These are phyloP conservation scores for Plicaturopsis crispa DNA, from an alignment of 768 basidiomycete genomes.

Conservation along the genomic window DNA sequence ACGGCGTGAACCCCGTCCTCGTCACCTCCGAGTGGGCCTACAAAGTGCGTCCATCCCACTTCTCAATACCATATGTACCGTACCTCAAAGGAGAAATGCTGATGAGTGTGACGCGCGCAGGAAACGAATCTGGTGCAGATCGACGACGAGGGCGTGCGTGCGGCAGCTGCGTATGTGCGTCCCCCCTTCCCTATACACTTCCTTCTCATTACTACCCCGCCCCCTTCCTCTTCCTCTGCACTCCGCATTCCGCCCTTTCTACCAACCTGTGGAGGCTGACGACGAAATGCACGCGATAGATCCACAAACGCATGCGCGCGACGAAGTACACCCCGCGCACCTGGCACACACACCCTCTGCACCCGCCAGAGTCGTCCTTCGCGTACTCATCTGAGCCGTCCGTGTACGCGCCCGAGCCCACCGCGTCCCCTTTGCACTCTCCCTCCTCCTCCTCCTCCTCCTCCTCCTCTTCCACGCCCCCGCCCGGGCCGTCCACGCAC, in stretches of 20 bases:
- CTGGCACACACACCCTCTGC: slow-evolving; percentile 68
- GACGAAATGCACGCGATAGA: slow-evolving; percentile 38
- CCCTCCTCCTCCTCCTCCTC: no score
- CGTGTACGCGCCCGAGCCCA: no score
- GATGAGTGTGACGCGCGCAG: slow-evolving; percentile 22
- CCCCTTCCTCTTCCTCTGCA: slow-evolving; percentile 3
- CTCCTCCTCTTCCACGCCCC: no score
- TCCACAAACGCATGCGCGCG: slow-evolving; percentile 44
- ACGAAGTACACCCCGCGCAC: slow-evolving; percentile 74
- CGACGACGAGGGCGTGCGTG: slow-evolving; percentile 49
- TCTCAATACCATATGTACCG: slow-evolving; percentile 2
- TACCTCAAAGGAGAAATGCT: neutral
- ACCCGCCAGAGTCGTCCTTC: no score
- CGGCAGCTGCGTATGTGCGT: slow-evolving; percentile 60
- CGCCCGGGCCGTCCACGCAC: no score
- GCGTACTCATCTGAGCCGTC: no score
- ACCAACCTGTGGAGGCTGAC: neutral
- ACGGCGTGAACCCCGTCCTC: slow-evolving; percentile 56
- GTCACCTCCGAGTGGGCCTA: slow-evolving; percentile 49
- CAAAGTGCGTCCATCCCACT: slow-evolving; percentile 29
- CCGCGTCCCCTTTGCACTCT: no score
- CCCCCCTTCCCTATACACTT: slow-evolving; percentile 11
- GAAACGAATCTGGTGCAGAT: slow-evolving; percentile 53
- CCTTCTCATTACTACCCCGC: no score
- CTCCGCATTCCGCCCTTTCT: slow-evolving; percentile 5